phyloP scores from a whole-genome alignment of 1,139 yeast species.

The Pichia sp. region DNA sequence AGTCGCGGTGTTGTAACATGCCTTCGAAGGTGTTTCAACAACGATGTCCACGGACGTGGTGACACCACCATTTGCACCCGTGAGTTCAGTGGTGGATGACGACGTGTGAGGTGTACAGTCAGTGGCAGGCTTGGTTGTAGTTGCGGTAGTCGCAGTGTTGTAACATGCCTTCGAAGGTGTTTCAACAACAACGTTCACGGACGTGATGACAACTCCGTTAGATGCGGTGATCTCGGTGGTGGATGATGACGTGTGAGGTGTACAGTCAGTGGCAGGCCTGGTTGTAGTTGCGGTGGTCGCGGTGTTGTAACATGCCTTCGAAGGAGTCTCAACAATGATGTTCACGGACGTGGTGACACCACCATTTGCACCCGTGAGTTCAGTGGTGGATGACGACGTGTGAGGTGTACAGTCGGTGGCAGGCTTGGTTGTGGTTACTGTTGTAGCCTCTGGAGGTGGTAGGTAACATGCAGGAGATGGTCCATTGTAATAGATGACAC shows the following conservation, averaged over 20 bases:
- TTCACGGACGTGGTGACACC: conserved; percentile 3
- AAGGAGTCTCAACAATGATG: conserved; percentile 1
- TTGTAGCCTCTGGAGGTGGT: not conserved
- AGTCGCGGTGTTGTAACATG: too few relatives aligned
- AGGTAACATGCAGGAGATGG: conserved; percentile 1
- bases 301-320: not conserved
- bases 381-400: not conserved
- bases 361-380: conserved; percentile 1
- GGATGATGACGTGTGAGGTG: not conserved
- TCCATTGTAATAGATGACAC: not conserved
- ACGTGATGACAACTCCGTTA: not conserved
- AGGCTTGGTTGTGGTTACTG: not conserved
- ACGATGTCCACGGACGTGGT: not conserved
- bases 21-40: conserved; percentile 2
- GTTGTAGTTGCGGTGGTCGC: not conserved
- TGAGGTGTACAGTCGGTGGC: not conserved
- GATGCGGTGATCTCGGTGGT: not conserved
- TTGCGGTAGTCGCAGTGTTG: not conserved
- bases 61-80: not conserved
- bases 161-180: not conserved
- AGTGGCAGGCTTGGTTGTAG: not conserved
- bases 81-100: not conserved
- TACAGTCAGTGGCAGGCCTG: not conserved
- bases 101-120: not conserved
- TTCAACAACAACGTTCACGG: not conserved